Conservation (phyloP, 106 monocot species). For the Chionographis japonica region DNA sequence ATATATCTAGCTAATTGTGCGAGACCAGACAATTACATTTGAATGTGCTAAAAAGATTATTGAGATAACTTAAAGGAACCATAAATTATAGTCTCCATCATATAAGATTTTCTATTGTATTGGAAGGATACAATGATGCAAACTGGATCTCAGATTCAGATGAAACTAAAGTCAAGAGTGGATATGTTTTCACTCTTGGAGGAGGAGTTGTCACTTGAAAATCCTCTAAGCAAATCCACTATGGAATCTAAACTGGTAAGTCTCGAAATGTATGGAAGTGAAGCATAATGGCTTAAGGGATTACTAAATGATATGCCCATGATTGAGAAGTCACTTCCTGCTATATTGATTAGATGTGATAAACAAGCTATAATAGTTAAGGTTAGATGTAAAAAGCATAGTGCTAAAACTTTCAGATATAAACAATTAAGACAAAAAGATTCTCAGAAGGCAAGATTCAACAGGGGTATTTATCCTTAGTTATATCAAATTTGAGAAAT, state of each 20-base stretch:
- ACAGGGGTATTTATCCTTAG: background rate
- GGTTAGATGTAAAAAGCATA: no score
- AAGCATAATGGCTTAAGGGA: background rate
- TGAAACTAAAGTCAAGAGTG: background rate
- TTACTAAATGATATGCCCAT: background rate
- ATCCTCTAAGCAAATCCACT: background rate
- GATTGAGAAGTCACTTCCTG: background rate
- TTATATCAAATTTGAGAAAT: background rate
- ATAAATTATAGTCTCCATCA: background rate
- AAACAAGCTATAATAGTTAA: no score
- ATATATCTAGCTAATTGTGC: no score
- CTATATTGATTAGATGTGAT: background rate
- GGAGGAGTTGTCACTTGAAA: background rate
- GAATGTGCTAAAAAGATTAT: background rate
- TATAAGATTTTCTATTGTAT: background rate
- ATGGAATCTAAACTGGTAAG: background rate
- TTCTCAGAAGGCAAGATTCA: background rate
- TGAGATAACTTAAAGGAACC: background rate
- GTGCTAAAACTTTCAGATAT: background rate
- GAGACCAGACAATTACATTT: no score
- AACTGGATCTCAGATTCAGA: conserved; percentile 3
- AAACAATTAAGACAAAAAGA: background rate
- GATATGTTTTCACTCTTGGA: background rate
- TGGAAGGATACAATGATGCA: background rate
- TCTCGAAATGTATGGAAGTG: background rate